Evolutionary conservation across 495 filamentous ascomycete species (phyloP), one percentile per base, ranked within the genome.

Genomic region (Penicillium lividum): DNA sequence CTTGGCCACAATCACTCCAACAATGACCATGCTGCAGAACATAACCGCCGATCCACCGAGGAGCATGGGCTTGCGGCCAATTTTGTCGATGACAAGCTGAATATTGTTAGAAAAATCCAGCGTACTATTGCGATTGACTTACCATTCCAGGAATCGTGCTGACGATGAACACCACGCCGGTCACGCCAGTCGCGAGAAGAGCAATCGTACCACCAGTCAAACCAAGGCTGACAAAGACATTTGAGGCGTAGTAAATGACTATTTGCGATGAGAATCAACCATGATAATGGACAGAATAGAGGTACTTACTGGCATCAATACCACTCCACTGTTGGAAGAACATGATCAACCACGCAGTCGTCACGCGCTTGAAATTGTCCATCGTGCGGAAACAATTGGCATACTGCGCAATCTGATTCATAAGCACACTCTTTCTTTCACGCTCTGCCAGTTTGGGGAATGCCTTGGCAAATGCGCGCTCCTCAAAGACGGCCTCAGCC

Each of bases 151-250:
- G 89, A 68, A 93, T 72, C 28, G 92, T 75, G 56, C 80, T 80
- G 65, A 91, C 88, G 40, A 92, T 63, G 80, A 93, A 93, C 7
- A 86, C 79, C 70, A 90, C 83, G 34, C 61, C 62, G 65, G 92
- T 86, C 56, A 87, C 74, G 58, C 78, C 85, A 29, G 85, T 78
- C 59, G 76, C 68, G 59, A 85, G 71, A 66, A 92, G 84, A 77
- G 90, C 91, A 54, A 83, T 81, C 16, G 88, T 89, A 40, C 86
- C 86, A 66, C 86, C 89, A 73, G 90, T 92, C 77, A 93, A 87
- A 72, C 91, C 86, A 70, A 92, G 90, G 73, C 91, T 91, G 64
- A 88, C 79, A 66, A 78, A 69, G 15, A 77, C 67, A 33, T 73
- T 67, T 16, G 74, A 72, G 3, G 75, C 75, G 43, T 71, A 64